Evolutionary conservation across 1,139 yeast genomes (phyloP).

Genomic region (Debaryomyces psychrophilus): DNA sequence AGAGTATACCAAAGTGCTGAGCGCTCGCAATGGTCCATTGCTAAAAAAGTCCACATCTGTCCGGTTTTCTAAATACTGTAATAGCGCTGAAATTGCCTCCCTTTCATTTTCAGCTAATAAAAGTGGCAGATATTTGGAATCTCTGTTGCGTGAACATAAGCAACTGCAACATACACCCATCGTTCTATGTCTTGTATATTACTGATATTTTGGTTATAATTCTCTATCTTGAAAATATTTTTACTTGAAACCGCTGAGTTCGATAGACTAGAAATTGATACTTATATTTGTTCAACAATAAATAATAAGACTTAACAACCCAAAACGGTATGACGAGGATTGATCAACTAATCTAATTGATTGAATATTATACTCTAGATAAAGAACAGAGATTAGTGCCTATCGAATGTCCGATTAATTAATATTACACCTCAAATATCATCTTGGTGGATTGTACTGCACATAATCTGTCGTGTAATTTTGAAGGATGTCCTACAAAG

Average conservation of each 20-base stretch:
- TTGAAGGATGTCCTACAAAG: background rate
- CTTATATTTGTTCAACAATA: background rate
- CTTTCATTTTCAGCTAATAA: slow-evolving; percentile 95
- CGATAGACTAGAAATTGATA: background rate
- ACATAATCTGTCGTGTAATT: background rate
- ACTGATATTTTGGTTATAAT: background rate
- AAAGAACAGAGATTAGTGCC: slow-evolving; percentile 3
- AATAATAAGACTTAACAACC: background rate
- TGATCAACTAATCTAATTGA: slow-evolving; percentile 6
- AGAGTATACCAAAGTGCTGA: slow-evolving; percentile 89
- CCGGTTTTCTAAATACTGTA: slow-evolving; percentile 83
- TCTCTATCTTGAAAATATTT: slow-evolving; percentile 1
- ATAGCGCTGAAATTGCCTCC: slow-evolving; percentile 88
- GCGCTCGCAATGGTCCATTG: slow-evolving; percentile 85
- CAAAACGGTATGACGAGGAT: background rate
- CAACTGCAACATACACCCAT: slow-evolving; percentile 78
- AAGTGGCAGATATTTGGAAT: slow-evolving; percentile 66
- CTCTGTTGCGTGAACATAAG: slow-evolving; percentile 39
- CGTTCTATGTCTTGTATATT: background rate
- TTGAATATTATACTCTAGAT: slow-evolving; percentile 3
- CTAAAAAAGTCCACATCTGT: slow-evolving; percentile 90
- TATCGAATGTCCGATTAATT: slow-evolving; percentile 8
- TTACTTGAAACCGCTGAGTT: background rate
- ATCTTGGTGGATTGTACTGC: slow-evolving; percentile 2
- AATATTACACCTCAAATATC: background rate